phyloP scores from a whole-genome alignment of 176 grass and related monocot genomes.

The Aegilops umbellulata region DNA sequence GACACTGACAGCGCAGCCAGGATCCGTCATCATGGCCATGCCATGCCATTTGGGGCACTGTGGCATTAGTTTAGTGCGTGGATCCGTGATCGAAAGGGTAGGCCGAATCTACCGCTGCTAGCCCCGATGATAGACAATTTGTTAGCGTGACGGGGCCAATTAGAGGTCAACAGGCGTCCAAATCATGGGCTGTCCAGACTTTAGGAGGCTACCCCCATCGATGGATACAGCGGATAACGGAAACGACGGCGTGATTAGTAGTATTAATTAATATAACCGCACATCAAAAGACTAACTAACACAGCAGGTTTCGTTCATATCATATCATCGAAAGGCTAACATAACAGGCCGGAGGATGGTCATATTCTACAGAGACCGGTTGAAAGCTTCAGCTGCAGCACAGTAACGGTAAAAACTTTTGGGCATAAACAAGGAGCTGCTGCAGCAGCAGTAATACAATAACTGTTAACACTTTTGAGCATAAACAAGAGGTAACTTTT shows the following conservation, averaged over 20 bases:
- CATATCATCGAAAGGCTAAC: constrained; percentile 32
- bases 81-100: not conserved
- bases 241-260: not conserved
- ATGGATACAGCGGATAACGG: constrained; percentile 32
- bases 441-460: not conserved
- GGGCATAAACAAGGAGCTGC: not conserved
- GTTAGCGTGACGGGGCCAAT: constrained; percentile 6
- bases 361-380: constrained; percentile 23
- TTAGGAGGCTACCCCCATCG: constrained; percentile 41
- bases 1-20: constrained; percentile 32
- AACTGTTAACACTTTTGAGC: not conserved
- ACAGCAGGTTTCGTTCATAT: too few species aligned
- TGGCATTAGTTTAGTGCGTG: constrained; percentile 18
- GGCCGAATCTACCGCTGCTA: constrained; percentile 20
- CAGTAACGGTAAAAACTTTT: not conserved
- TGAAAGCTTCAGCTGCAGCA: not conserved
- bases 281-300: not conserved
- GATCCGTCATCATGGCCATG: constrained; percentile 22
- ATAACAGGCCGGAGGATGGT: not conserved
- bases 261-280: constrained; percentile 19
- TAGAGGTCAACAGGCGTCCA: constrained; percentile 3
- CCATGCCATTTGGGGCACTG: constrained; percentile 21
- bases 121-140: constrained; percentile 2
- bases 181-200: constrained; percentile 41
- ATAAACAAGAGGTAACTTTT: not conserved